Percentiles rank a stretch among this genome's conserved stretches.
These are phyloP conservation scores for Clavispora carvajalis DNA, from an alignment of 805 yeast genomes.

Conservation along the genomic window DNA sequence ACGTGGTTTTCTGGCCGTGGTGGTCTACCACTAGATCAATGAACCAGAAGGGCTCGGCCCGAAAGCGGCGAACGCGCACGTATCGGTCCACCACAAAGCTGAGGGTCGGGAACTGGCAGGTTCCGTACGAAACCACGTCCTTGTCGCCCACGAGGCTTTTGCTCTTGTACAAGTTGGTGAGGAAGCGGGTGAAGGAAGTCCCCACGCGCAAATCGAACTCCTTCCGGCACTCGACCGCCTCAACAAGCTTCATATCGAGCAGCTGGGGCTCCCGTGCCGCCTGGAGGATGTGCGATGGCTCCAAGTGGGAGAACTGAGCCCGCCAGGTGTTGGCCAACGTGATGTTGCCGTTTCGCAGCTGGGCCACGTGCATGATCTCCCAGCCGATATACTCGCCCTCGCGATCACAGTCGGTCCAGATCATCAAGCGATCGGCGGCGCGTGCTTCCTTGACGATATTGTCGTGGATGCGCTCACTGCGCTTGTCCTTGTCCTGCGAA, in stretches of 20 bases:
- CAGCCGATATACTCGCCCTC: slow-evolving; percentile 26
- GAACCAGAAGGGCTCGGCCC: slow-evolving; percentile 78
- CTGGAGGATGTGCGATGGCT: slow-evolving; percentile 58
- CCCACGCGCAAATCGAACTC: slow-evolving; percentile 91
- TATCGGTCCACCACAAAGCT: slow-evolving; percentile 95
- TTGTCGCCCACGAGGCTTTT: slow-evolving; percentile 26
- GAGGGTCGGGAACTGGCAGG: slow-evolving; percentile 93
- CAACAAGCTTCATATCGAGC: slow-evolving; percentile 64
- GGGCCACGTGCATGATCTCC: slow-evolving; percentile 62
- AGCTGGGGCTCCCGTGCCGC: slow-evolving; percentile 70
- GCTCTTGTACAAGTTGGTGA: slow-evolving; percentile 50
- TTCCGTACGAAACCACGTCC: slow-evolving; percentile 71
- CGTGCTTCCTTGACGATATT: slow-evolving; percentile 69
- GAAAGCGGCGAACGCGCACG: slow-evolving; percentile 64
- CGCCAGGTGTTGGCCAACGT: slow-evolving; percentile 50
- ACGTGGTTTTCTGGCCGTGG: slow-evolving; percentile 33
- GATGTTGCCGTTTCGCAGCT: slow-evolving; percentile 42
- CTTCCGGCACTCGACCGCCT: slow-evolving; percentile 80
- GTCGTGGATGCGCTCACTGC: slow-evolving; percentile 39
- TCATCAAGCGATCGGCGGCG: slow-evolving; percentile 60
- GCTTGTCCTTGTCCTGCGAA: slow-evolving; percentile 32
- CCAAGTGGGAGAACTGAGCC: slow-evolving; percentile 85
- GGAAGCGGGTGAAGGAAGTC: slow-evolving; percentile 76
- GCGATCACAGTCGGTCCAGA: slow-evolving; percentile 88
- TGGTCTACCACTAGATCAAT: slow-evolving; percentile 50